A percentile compares a stretch with the other conserved stretches of the same genome.
Conservation (phyloP, 148 eudicot species). For the Talinum fruticosum region DNA sequence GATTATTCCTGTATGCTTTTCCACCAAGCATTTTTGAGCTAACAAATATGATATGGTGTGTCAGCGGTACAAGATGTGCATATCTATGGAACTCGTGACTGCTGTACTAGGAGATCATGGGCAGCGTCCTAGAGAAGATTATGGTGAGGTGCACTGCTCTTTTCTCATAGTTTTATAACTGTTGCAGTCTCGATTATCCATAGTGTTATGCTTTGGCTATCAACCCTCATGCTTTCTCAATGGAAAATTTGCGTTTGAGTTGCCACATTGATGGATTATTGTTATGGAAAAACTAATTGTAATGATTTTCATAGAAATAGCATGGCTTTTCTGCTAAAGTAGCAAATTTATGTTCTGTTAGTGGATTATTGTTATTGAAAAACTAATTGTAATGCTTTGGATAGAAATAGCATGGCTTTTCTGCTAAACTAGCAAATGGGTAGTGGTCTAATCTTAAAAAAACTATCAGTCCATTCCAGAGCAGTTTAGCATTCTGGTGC, state of each 20-base stretch:
- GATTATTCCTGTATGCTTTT: background rate
- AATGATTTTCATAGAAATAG: background rate
- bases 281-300: background rate
- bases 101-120: constrained; percentile 99
- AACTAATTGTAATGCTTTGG: too few relatives aligned
- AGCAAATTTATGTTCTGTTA: too few relatives aligned
- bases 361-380: too few relatives aligned
- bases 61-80: constrained; percentile 71
- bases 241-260: background rate
- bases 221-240: background rate
- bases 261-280: background rate
- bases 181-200: background rate
- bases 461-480: background rate
- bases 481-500: constrained; percentile 1
- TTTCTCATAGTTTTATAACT: constrained; percentile 1
- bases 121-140: constrained; percentile 90
- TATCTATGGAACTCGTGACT: constrained; percentile 97
- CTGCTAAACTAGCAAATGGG: too few relatives aligned
- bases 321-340: too few relatives aligned
- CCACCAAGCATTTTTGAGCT: background rate
- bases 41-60: constrained; percentile 9
- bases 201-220: background rate
- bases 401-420: too few relatives aligned
- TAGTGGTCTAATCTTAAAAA: background rate
- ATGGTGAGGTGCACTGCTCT: constrained; percentile 43